phyloP scores from a whole-genome alignment of 1,284 basidiomycete species.

The Ganoderma lucidum region DNA sequence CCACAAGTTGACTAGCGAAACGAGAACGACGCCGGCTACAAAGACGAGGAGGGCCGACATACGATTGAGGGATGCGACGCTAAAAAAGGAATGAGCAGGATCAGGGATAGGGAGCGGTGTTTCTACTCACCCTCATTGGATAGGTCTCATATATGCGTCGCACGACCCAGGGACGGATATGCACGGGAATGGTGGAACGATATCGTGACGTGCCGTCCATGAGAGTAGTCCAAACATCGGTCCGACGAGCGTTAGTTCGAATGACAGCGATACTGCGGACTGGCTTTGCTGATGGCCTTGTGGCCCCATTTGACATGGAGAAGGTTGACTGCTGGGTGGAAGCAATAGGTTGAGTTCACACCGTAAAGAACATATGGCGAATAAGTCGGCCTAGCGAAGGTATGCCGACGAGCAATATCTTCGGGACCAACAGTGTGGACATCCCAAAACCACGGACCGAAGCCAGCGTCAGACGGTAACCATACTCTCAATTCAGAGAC shows the following conservation, averaged over 20 bases:
- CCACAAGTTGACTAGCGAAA: constrained; percentile 2
- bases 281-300: neutral
- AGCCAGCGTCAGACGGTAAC: neutral
- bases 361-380: too few species aligned
- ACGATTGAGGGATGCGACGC: too few species aligned
- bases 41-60: constrained; percentile 4
- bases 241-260: neutral
- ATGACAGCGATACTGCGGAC: neutral
- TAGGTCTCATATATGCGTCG: neutral
- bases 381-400: neutral
- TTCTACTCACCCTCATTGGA: neutral
- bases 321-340: neutral
- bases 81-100: neutral
- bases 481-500: neutral
- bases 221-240: neutral
- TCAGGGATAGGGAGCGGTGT: neutral
- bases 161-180: neutral
- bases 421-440: neutral
- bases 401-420: neutral
- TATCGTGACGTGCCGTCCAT: neutral
- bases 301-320: too few species aligned
- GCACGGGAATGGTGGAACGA: neutral
- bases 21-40: neutral
- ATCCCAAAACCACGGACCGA: neutral
- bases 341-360: neutral